Base-by-base conservation (phyloP, 2,329 filamentous ascomycete species). In the Colletotrichum filicis region DNA sequence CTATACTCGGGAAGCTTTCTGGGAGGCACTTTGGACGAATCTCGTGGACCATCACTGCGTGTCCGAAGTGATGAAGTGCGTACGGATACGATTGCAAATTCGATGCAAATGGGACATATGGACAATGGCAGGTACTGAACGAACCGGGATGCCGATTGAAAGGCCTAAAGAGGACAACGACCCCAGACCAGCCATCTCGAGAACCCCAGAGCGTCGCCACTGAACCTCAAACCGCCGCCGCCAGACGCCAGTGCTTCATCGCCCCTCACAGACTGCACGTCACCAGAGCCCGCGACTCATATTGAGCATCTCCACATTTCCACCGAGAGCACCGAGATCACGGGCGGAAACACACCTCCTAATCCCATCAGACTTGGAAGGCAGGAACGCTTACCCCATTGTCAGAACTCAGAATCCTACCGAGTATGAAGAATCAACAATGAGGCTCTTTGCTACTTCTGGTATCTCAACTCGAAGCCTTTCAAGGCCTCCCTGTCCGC, bases 141-240 rank as follows among this genome's bases (percentile, higher is more conserved):
- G 4, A 22, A 26, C 28, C 37, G 35, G 60, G 55, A 37, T 42
- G 7, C 37, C 42, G 37, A 42, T 28, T 42, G 68, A 5, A 32
- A n/a, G 46, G 32, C 46, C 46, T 19, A 56, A 42, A 30, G 28
- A 37, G 35, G 37, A 26, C 35, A 58, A 28, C 22, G 12, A 63
- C 46, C 26, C 64, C 35, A 56, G 56, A 57, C 53, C 66, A 68
- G 52, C 65, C 52, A 65, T 42, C 24, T 26, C 16, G 42, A 30
- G 19, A 53, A 63, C 30, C 16, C 16, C 42, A n/a, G 30, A 57
- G 49, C 35, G 30, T 46, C 55, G 66, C 69, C 53, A 69, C 66
- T 62, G 59, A 72, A 63, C 28, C 37, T 72, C 69, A 68, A 68
- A 72, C 69, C 69, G 24, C 65, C 65, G 65, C 37, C 37, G 58